Percentiles rank a stretch among this genome's conserved stretches.
Evolutionary conservation across 2,329 filamentous ascomycete species (phyloP).

Genomic region (Aquanectria penicillioides): DNA sequence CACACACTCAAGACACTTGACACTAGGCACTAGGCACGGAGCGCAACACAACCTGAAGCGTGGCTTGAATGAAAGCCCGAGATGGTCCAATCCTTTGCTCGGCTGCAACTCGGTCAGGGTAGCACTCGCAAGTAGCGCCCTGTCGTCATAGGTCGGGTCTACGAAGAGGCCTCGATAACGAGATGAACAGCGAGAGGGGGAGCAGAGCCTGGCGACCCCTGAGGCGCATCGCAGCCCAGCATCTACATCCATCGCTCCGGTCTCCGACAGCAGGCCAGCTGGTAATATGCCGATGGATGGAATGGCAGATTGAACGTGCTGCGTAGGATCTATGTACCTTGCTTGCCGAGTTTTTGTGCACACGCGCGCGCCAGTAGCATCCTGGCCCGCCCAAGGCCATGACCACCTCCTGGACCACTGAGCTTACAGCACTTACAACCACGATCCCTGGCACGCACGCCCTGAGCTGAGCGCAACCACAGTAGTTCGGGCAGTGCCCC

Average conservation of each 20-base stretch:
- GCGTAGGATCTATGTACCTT: too few species aligned
- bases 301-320: too few species aligned
- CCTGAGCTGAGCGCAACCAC: too few species aligned
- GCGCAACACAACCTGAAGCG: slow-evolving; percentile 10
- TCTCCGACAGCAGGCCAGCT: background rate
- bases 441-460: background rate
- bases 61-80: background rate
- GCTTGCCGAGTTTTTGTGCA: background rate
- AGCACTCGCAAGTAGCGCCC: background rate
- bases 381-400: too few species aligned
- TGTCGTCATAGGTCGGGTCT: too few species aligned
- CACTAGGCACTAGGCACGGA: background rate
- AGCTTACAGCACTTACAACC: background rate
- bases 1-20: background rate
- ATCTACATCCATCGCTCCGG: slow-evolving; percentile 14
- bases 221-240: slow-evolving; percentile 15
- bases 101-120: background rate
- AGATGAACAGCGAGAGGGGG: too few species aligned
- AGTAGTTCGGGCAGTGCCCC: background rate
- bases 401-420: background rate
- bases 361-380: too few species aligned
- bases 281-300: too few species aligned
- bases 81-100: background rate
- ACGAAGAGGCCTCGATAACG: background rate
- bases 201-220: slow-evolving; percentile 16